Evolutionary conservation across 2,329 filamentous ascomycete species (phyloP).

Genomic region (Rachicladosporium sp.): DNA sequence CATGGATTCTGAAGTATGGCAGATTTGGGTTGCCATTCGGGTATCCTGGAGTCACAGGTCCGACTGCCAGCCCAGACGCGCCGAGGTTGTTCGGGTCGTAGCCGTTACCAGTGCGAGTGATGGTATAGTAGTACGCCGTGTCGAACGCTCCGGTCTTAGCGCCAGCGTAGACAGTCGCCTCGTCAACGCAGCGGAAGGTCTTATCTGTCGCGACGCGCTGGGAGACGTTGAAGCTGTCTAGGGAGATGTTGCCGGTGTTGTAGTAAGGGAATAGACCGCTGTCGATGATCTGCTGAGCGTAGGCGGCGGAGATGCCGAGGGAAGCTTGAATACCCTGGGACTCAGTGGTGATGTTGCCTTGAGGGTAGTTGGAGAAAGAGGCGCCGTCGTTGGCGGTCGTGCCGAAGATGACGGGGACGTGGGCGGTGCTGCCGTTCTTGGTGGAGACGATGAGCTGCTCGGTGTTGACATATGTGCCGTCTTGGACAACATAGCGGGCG

Average conservation of each 20-base stretch:
- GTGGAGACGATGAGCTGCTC: slow-evolving; percentile 35
- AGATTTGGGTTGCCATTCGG: slow-evolving; percentile 38
- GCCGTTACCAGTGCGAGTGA: slow-evolving; percentile 44
- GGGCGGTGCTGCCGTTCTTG: slow-evolving; percentile 32
- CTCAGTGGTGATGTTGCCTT: slow-evolving; percentile 29
- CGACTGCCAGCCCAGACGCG: slow-evolving; percentile 24
- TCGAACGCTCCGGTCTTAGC: slow-evolving; percentile 34
- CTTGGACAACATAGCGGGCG: slow-evolving; percentile 45
- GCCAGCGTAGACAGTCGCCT: slow-evolving; percentile 45
- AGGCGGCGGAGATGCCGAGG: slow-evolving; percentile 31
- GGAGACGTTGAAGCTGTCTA: slow-evolving; percentile 45
- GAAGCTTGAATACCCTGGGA: slow-evolving; percentile 32
- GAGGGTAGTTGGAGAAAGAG: slow-evolving; percentile 40
- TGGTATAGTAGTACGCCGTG: slow-evolving; percentile 47
- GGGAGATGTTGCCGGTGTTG: slow-evolving; percentile 37
- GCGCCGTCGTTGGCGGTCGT: slow-evolving; percentile 43
- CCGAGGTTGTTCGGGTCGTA: slow-evolving; percentile 43
- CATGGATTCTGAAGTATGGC: slow-evolving; percentile 46
- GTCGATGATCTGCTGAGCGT: slow-evolving; percentile 30
- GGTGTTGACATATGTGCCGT: slow-evolving; percentile 44
- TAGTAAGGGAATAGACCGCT: slow-evolving; percentile 40
- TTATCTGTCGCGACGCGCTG: slow-evolving; percentile 46
- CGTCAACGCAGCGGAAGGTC: slow-evolving; percentile 47
- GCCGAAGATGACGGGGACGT: slow-evolving; percentile 46
- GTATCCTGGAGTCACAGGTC: slow-evolving; percentile 24